Evolutionary conservation across 768 basidiomycete genomes (phyloP).

Genomic region (Russula sp.): DNA sequence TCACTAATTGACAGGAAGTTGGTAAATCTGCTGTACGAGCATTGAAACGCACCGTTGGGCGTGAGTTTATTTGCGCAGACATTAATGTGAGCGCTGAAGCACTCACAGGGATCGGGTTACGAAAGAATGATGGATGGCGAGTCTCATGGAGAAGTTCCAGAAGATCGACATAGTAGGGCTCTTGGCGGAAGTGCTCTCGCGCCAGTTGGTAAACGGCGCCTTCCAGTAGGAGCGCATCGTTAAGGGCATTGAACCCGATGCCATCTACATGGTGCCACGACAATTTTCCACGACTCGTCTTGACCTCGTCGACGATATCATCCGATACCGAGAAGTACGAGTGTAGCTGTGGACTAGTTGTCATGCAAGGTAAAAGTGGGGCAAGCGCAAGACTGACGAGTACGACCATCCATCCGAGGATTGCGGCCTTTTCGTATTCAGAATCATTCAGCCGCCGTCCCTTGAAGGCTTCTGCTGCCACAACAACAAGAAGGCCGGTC

Average conservation of each 20-base stretch:
- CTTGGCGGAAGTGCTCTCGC: constrained; percentile 74
- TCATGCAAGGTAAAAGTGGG: not conserved
- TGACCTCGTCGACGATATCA: constrained; percentile 93
- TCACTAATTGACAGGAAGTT: constrained; percentile 83
- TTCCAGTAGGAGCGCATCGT: constrained; percentile 95
- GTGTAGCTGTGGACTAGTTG: constrained; percentile 59
- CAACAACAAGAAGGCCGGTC: constrained; percentile 88
- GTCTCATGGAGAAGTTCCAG: constrained; percentile 90
- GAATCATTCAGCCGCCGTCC: constrained; percentile 62
- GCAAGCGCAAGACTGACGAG: constrained; percentile 48
- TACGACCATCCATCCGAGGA: constrained; percentile 94
- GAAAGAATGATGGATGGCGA: constrained; percentile 22
- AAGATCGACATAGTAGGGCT: constrained; percentile 80
- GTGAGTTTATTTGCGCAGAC: not conserved
- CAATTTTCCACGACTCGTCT: constrained; percentile 87
- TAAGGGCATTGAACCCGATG: constrained; percentile 84
- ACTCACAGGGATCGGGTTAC: constrained; percentile 11
- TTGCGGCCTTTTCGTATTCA: constrained; percentile 81
- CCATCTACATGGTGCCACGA: constrained; percentile 79
- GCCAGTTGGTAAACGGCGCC: constrained; percentile 86
- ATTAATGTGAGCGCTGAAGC: not conserved
- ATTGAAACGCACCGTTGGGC: not conserved
- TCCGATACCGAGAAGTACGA: constrained; percentile 94
- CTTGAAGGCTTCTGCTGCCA: constrained; percentile 82
- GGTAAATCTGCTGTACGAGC: constrained; percentile 28